phyloP scores from a whole-genome alignment of 768 basidiomycete species.

The Boletus sensibilis region DNA sequence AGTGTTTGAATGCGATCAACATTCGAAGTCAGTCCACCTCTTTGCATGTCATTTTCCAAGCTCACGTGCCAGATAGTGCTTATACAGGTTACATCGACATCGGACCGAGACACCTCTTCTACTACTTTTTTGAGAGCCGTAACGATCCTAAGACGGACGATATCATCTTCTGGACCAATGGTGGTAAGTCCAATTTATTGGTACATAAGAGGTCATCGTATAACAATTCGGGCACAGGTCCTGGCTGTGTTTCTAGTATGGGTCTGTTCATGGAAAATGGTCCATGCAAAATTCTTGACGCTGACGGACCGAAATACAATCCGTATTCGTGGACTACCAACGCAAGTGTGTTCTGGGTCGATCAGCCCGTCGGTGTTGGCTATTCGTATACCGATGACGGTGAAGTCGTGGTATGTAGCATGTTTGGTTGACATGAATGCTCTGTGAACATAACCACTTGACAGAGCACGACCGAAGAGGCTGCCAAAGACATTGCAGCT shows the following conservation, averaged over 20 bases:
- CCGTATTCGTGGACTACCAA: slow-evolving; percentile 58
- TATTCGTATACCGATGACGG: slow-evolving; percentile 43
- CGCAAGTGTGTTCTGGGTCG: slow-evolving; percentile 47
- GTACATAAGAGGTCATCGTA: background rate
- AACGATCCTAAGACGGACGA: slow-evolving; percentile 52
- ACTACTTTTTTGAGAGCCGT: slow-evolving; percentile 74
- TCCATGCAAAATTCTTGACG: slow-evolving; percentile 17
- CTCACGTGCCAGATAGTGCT: slow-evolving; percentile 32
- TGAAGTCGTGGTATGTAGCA: slow-evolving; percentile 33
- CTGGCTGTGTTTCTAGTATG: slow-evolving; percentile 53
- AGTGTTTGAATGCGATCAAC: slow-evolving; percentile 18
- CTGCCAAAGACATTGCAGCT: slow-evolving; percentile 62
- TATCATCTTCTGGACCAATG: slow-evolving; percentile 54
- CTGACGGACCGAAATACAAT: slow-evolving; percentile 44
- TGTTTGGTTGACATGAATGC: slow-evolving; percentile 1
- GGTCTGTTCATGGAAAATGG: slow-evolving; percentile 62
- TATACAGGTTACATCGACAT: slow-evolving; percentile 69
- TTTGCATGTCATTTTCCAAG: background rate
- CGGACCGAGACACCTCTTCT: slow-evolving; percentile 60
- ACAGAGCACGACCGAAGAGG: slow-evolving; percentile 59
- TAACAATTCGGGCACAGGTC: slow-evolving; percentile 25
- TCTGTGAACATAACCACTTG: background rate
- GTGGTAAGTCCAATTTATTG: slow-evolving; percentile 42
- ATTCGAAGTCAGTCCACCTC: slow-evolving; percentile 28
- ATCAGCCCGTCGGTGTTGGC: slow-evolving; percentile 41